These are phyloP conservation scores for Sporopachydermia lactativora DNA, from an alignment of 805 yeast genomes.

Conservation along the genomic window DNA sequence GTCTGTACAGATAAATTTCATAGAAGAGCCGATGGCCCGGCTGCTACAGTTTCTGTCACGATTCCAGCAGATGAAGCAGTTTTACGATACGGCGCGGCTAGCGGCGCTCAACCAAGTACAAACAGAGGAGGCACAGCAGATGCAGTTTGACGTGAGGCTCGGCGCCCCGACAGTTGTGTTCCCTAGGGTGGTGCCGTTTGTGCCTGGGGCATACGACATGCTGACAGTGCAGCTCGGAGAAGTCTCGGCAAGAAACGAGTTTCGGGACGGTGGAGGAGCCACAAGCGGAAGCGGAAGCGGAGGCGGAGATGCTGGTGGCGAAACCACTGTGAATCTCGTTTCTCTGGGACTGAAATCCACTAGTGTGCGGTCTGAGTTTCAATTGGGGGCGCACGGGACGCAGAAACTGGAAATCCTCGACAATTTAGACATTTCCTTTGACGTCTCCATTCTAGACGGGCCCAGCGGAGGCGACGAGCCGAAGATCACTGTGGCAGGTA, in stretches of 20 bases:
- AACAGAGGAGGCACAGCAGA: constrained; percentile 34
- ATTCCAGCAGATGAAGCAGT: constrained; percentile 70
- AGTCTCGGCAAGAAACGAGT: constrained; percentile 51
- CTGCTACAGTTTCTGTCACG: constrained; percentile 54
- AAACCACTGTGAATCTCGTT: constrained; percentile 35
- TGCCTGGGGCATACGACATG: constrained; percentile 34
- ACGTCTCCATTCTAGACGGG: constrained; percentile 39
- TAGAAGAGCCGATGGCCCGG: constrained; percentile 65
- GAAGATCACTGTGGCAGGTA: constrained; percentile 36
- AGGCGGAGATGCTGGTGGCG: constrained; percentile 10
- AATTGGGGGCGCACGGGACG: constrained; percentile 26
- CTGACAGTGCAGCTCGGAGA: constrained; percentile 74
- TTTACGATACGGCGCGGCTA: constrained; percentile 83
- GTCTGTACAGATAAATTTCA: constrained; percentile 63
- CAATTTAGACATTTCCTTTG: constrained; percentile 45
- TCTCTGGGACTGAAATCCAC: constrained; percentile 61
- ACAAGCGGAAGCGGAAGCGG: constrained; percentile 15
- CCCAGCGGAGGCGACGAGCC: constrained; percentile 26
- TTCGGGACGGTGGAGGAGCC: constrained; percentile 19
- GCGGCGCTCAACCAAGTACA: constrained; percentile 65
- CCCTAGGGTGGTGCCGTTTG: constrained; percentile 35
- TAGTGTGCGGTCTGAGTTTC: constrained; percentile 47
- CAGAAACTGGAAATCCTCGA: constrained; percentile 56
- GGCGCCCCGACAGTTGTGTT: constrained; percentile 76
- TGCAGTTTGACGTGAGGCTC: constrained; percentile 58